Evolutionary conservation across 1,284 basidiomycete species (phyloP).

Genomic region (Bondarzewia mesenterica): DNA sequence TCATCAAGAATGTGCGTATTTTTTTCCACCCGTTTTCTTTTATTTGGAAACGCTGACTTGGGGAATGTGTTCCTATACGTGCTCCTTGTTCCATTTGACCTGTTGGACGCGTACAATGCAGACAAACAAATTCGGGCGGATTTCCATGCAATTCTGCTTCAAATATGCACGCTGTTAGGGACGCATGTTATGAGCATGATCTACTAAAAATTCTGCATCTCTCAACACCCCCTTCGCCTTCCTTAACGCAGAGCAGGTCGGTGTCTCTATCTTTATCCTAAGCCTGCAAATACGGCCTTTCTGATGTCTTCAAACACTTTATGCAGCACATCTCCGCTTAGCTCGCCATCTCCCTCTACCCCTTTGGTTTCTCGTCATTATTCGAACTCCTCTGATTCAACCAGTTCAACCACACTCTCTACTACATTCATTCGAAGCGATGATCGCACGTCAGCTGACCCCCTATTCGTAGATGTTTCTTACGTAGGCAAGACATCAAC

Average conservation of each 20-base stretch:
- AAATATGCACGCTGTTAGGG: not conserved
- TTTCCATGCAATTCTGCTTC: too few relatives aligned
- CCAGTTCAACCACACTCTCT: too few relatives aligned
- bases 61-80: too few relatives aligned
- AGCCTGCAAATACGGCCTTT: too few relatives aligned
- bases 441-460: not conserved
- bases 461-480: not conserved
- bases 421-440: not conserved
- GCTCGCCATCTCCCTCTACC: not conserved
- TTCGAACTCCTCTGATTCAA: not conserved
- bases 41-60: too few relatives aligned
- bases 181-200: not conserved
- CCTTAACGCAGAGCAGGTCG: not conserved
- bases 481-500: not conserved
- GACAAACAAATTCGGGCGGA: too few relatives aligned
- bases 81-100: too few relatives aligned
- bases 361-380: too few relatives aligned
- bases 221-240: not conserved
- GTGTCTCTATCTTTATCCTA: not conserved
- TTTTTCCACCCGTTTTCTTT: too few relatives aligned
- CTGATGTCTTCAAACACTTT: too few relatives aligned
- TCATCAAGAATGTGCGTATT: not conserved
- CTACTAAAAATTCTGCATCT: not conserved
- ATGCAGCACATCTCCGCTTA: not conserved
- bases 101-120: too few relatives aligned